Percentiles rank a stretch among this genome's conserved stretches.
phyloP scores from a whole-genome alignment of 345 rosid genomes.

The Carallia brachiata region DNA sequence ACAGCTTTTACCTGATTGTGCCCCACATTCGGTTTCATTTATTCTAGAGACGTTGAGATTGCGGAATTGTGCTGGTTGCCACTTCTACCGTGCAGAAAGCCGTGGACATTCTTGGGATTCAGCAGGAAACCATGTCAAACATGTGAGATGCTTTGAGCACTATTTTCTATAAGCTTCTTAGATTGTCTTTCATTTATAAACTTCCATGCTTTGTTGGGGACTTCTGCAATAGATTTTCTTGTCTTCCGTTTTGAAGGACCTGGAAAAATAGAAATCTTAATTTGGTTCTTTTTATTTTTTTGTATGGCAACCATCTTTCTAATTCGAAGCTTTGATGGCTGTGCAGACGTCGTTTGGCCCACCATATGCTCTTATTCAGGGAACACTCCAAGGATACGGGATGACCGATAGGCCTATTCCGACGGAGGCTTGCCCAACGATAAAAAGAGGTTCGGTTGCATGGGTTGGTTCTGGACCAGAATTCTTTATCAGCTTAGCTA shows the following conservation, averaged over 20 bases:
- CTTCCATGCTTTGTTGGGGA: background rate
- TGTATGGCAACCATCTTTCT: background rate
- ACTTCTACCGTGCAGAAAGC: constrained; percentile 79
- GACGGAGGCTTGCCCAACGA: constrained; percentile 58
- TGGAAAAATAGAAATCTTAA: constrained; percentile 6
- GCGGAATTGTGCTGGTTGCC: constrained; percentile 83
- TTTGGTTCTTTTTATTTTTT: background rate
- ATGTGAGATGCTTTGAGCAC: constrained; percentile 39
- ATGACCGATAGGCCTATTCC: constrained; percentile 46
- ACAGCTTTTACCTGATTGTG: constrained; percentile 95
- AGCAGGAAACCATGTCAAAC: constrained; percentile 65
- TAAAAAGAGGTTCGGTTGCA: constrained; percentile 80
- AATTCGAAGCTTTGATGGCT: constrained; percentile 7
- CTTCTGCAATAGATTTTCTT: background rate
- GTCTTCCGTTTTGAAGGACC: background rate
- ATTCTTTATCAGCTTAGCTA: constrained; percentile 80
- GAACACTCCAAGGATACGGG: constrained; percentile 69
- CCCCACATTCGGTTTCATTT: constrained; percentile 76
- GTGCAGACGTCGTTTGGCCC: constrained; percentile 79
- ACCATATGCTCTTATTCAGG: constrained; percentile 87
- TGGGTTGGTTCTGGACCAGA: constrained; percentile 90
- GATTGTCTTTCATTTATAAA: background rate
- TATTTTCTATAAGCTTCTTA: background rate
- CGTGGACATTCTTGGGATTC: constrained; percentile 74
- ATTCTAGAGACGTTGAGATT: constrained; percentile 65